Conservation (phyloP, 1,284 basidiomycete genomes). For the Trichosporon inkin region DNA sequence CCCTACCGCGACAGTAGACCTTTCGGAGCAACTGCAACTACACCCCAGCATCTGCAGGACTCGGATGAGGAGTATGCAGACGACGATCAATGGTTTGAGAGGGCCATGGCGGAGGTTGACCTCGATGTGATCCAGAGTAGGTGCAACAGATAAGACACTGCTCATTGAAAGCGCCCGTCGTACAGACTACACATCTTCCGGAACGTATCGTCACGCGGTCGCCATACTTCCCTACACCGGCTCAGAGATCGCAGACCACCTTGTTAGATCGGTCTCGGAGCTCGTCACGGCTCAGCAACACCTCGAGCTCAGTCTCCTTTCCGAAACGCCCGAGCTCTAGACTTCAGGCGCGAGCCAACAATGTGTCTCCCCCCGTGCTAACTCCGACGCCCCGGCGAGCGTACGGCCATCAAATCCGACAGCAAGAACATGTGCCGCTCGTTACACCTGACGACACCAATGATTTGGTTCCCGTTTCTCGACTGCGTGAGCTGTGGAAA, state of each 20-base stretch:
- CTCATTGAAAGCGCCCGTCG: background rate
- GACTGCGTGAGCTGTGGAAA: conserved; percentile 7
- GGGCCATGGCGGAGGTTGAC: conserved; percentile 15
- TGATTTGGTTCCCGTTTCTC: conserved; percentile 7
- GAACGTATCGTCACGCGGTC: background rate
- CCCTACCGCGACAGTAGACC: background rate
- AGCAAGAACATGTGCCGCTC: background rate
- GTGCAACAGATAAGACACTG: background rate
- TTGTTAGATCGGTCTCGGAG: background rate
- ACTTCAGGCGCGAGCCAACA: background rate
- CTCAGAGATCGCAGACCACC: background rate
- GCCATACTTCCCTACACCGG: background rate
- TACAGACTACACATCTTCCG: background rate
- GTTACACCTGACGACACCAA: background rate
- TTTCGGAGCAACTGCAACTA: background rate
- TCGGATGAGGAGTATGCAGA: conserved; percentile 4
- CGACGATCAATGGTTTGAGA: conserved; percentile 10
- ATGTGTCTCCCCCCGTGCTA: background rate
- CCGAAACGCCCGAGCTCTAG: conserved; percentile 4
- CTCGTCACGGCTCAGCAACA: conserved; percentile 2
- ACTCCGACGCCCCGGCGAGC: background rate
- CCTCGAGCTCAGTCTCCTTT: conserved; percentile 10
- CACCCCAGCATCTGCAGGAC: background rate
- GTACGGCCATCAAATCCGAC: background rate
- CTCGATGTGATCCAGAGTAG: background rate